Conservation (phyloP, 129 eudicot species). For the Kitagawia praeruptora region DNA sequence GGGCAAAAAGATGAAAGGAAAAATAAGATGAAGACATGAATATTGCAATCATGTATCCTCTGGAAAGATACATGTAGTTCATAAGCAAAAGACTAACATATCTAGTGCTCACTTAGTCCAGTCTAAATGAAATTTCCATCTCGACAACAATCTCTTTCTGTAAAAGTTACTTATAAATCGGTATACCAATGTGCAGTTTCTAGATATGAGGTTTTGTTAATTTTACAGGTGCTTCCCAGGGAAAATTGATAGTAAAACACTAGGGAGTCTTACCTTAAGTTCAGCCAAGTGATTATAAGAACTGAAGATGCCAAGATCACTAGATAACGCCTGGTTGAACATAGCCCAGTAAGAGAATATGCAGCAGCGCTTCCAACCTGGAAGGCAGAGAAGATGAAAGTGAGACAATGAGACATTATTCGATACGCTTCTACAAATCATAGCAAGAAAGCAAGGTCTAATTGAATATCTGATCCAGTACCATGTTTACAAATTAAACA, state of each 20-base stretch:
- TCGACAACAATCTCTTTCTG: not conserved
- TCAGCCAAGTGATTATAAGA: constrained; percentile 80
- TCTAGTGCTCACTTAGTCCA: not conserved
- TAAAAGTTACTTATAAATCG: not conserved
- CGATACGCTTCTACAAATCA: not conserved
- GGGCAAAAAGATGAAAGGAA: not conserved
- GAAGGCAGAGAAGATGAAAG: not conserved
- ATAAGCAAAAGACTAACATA: not conserved
- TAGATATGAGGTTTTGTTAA: not conserved
- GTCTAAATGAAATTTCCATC: not conserved
- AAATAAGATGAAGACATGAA: not conserved
- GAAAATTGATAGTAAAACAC: not conserved
- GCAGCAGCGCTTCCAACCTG: constrained; percentile 95
- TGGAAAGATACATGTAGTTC: not conserved
- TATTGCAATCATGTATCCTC: not conserved
- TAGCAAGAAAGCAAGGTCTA: not conserved
- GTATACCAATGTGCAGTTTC: not conserved
- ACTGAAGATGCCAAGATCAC: constrained; percentile 62
- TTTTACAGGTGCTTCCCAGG: not conserved
- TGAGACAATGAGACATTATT: not conserved
- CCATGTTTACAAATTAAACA: not conserved
- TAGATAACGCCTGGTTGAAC: constrained; percentile 44
- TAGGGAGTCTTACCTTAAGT: constrained; percentile 52
- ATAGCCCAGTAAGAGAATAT: constrained; percentile 68
- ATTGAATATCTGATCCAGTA: not conserved